Evolutionary conservation across 2,329 filamentous ascomycete genomes (phyloP).

Genomic region (Endocalyx cinctus): DNA sequence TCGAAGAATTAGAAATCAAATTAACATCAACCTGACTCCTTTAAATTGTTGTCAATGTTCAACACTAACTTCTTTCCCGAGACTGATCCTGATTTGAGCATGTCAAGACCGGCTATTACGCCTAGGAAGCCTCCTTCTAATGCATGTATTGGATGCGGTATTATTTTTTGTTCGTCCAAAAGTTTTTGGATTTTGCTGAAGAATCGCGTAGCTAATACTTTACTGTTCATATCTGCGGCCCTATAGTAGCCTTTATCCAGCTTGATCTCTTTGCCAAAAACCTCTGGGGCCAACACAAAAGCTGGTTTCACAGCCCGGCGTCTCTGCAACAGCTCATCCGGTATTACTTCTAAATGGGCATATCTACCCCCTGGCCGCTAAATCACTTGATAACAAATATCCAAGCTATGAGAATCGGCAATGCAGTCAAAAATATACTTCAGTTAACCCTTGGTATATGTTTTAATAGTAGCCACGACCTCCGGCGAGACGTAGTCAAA

Average conservation of each 20-base stretch:
- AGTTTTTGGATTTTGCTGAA: constrained; percentile 5
- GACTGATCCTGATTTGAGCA: constrained; percentile 6
- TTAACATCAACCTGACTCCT: no score
- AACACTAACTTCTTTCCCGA: constrained; percentile 13
- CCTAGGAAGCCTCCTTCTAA: constrained; percentile 4
- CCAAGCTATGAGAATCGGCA: constrained; percentile 29
- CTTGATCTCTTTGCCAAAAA: constrained; percentile 3
- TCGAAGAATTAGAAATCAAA: no score
- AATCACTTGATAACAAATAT: constrained; percentile 36
- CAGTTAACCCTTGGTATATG: constrained; percentile 38
- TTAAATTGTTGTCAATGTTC: no score
- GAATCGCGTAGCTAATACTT: background rate
- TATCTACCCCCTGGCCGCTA: constrained; percentile 15
- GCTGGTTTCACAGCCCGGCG: constrained; percentile 4
- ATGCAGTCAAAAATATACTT: constrained; percentile 45
- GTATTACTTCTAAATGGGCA: constrained; percentile 9
- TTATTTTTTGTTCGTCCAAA: constrained; percentile 5
- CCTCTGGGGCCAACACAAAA: constrained; percentile 5
- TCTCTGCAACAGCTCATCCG: background rate
- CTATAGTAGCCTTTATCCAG: constrained; percentile 3
- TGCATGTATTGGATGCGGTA: constrained; percentile 6
- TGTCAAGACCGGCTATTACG: constrained; percentile 5
- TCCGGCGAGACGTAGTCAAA: constrained; percentile 47
- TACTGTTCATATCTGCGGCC: background rate
- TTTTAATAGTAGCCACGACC: constrained; percentile 40